Base-by-base conservation (phyloP, 176 grass and related monocot species). In the Dactylis glomerata region DNA sequence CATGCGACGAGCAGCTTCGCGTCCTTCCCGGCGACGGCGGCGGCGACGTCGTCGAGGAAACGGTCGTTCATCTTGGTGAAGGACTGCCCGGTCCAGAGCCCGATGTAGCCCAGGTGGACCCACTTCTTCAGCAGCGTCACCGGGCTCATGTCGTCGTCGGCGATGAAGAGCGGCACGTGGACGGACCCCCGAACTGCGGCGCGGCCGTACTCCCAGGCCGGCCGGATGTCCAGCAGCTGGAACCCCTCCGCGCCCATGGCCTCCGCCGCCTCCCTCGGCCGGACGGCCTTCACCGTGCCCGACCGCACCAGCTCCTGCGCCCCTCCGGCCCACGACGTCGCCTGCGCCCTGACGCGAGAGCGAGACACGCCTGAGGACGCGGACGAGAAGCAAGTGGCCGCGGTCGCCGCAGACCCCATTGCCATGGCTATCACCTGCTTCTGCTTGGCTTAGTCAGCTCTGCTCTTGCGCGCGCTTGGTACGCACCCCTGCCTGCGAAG, bases 71-170 rank as follows among this genome's bases (percentile, higher is more conserved):
- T 89, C 87, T 87, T 92, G 78, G 96, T 99, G 82, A 99, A 92
- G 41, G 81, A 36, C 78, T 96, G 96, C 12, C 91, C 96, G 3
- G 96, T 94, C 93, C 91, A 96, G 17, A 94, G 86, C 26, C 96
- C 93, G 75, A 99, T 89, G 81, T 96, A 96, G 33, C 91, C 91
- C 22, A 99, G 87, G 87, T 99, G 96, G 30, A 99, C 93, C 96
- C 96, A 96, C 88, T 94, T 95, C 83, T 94, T 99, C 10, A 99
- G 93, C 66, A 99, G 86, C 54, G 93, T 99, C 49, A 94, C 32
- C 33, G 82, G 86, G 27, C 88, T 52, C 77, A 81, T 83, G 76
- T 92, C 90, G 14, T 78, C 80, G 69, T 99, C 96, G 12, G 51
- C 89, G 5, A 92, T 86, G 83, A 94, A 99, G 28, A 99, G 86